These are phyloP conservation scores for Pleurotus platypus DNA, from an alignment of 768 basidiomycete species.

Conservation along the genomic window DNA sequence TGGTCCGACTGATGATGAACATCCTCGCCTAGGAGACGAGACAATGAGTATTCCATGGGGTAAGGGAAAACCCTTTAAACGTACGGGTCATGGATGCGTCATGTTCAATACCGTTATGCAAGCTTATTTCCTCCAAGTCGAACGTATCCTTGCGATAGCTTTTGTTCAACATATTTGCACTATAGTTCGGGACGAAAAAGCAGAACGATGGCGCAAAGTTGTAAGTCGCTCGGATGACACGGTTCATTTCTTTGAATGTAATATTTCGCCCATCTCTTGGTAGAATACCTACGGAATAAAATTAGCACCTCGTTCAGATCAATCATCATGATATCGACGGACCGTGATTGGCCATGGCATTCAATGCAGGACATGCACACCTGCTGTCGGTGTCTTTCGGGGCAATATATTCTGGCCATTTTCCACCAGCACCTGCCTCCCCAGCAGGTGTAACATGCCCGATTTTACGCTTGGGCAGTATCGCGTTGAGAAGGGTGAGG, in stretches of 20 bases:
- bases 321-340: conserved; percentile 28
- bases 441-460: conserved; percentile 58
- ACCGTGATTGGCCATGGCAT: conserved; percentile 86
- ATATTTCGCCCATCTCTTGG: conserved; percentile 69
- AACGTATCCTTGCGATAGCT: conserved; percentile 57
- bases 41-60: conserved; percentile 17
- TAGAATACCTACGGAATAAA: conserved; percentile 47
- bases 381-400: conserved; percentile 65
- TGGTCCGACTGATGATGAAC: conserved; percentile 45
- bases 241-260: conserved; percentile 47
- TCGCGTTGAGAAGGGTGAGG: conserved; percentile 47
- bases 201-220: conserved; percentile 72
- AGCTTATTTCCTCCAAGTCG: conserved; percentile 61
- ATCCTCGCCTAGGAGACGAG: conserved; percentile 48
- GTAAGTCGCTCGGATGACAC: conserved; percentile 49
- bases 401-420: conserved; percentile 66
- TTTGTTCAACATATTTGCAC: conserved; percentile 54
- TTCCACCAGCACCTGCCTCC: conserved; percentile 51
- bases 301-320: background rate
- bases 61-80: conserved; percentile 28
- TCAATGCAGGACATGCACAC: conserved; percentile 70
- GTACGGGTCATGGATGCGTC: conserved; percentile 60
- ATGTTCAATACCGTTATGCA: conserved; percentile 77
- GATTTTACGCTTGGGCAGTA: conserved; percentile 43
- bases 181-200: conserved; percentile 58